A percentile compares a stretch with the other conserved stretches of the same genome.
Evolutionary conservation across 2,329 filamentous ascomycete genomes (phyloP).

Genomic region (Zopfia rhizophila): DNA sequence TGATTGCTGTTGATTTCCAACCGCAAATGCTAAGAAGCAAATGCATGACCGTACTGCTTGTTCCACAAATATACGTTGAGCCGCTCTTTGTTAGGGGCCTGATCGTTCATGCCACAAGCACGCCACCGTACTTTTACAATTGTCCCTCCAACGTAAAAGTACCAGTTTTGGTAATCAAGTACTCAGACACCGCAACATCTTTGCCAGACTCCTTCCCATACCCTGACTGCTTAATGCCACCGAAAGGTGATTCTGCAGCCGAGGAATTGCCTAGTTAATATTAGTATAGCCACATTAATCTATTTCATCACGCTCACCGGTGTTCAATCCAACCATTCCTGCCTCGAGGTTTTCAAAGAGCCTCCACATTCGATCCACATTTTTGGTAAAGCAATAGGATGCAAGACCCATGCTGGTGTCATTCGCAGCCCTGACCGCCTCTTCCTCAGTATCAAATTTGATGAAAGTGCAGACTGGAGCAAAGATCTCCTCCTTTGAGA

Average conservation of each 20-base stretch:
- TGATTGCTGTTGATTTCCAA: too few relatives aligned
- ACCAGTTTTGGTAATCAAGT: conserved; percentile 72
- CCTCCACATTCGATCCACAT: conserved; percentile 72
- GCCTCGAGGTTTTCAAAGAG: conserved; percentile 74
- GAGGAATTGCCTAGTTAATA: conserved; percentile 66
- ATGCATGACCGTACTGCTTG: too few relatives aligned
- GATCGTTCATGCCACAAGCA: too few relatives aligned
- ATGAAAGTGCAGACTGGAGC: conserved; percentile 72
- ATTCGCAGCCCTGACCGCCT: conserved; percentile 69
- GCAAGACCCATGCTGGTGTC: conserved; percentile 72
- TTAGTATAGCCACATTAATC: conserved; percentile 14
- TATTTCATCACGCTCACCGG: conserved; percentile 52
- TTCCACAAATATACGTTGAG: too few relatives aligned
- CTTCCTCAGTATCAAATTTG: conserved; percentile 72
- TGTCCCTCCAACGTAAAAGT: conserved; percentile 66
- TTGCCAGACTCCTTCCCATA: conserved; percentile 76
- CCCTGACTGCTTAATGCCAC: conserved; percentile 74
- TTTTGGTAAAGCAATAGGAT: conserved; percentile 75
- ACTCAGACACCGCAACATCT: conserved; percentile 72
- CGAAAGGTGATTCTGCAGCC: conserved; percentile 73
- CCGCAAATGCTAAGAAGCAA: too few relatives aligned
- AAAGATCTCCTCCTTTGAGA: conserved; percentile 70
- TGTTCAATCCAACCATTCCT: conserved; percentile 75
- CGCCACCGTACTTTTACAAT: conserved; percentile 23
- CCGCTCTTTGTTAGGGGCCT: too few relatives aligned